Conservation (phyloP, 2,329 filamentous ascomycete species). For the Pseudogymnoascus sp. region DNA sequence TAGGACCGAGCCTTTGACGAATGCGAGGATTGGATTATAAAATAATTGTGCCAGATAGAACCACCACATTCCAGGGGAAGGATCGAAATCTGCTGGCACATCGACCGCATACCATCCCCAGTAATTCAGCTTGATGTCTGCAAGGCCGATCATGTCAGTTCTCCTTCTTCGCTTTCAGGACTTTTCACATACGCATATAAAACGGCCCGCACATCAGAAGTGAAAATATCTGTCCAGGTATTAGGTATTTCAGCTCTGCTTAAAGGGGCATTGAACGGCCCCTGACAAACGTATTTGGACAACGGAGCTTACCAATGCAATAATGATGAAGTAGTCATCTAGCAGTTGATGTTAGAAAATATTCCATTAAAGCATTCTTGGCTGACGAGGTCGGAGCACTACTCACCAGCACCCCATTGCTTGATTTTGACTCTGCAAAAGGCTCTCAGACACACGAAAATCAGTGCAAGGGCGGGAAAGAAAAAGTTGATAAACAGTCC, state of each 20-base stretch:
- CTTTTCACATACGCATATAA: not conserved
- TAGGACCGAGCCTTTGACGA: conserved; percentile 40
- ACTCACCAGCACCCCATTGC: conserved; percentile 26
- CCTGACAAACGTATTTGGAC: not conserved
- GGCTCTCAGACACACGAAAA: conserved; percentile 23
- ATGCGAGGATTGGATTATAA: conserved; percentile 40
- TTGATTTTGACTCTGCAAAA: conserved; percentile 26
- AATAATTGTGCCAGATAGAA: conserved; percentile 30
- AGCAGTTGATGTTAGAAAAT: not conserved
- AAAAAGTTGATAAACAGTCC: conserved; percentile 30
- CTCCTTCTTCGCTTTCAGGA: not conserved
- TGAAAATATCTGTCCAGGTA: not conserved
- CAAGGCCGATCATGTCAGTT: not conserved
- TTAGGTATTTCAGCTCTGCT: not conserved
- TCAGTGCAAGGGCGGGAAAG: conserved; percentile 27
- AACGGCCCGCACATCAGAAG: not conserved
- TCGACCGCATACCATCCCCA: conserved; percentile 23
- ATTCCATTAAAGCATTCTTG: not conserved
- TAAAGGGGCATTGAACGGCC: not conserved
- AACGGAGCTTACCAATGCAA: not conserved
- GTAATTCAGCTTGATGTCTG: conserved; percentile 26
- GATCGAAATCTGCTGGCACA: not conserved
- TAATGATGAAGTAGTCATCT: not conserved
- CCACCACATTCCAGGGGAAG: conserved; percentile 21
- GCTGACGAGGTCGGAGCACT: conserved; percentile 13